Base-by-base conservation (phyloP, 148 eudicot genomes). In the Rhododendron vialii region DNA sequence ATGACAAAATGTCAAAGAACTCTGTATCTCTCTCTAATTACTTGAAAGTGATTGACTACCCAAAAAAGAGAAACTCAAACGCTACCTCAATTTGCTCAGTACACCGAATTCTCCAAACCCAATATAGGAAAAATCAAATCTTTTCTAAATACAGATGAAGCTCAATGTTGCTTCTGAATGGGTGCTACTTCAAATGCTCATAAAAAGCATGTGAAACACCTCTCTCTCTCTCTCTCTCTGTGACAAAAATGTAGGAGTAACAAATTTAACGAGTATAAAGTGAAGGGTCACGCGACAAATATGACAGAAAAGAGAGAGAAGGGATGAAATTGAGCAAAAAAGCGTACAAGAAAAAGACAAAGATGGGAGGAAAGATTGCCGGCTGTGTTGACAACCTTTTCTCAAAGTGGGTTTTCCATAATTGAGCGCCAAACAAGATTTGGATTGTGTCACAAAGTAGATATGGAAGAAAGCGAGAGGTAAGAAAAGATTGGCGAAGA, bases 401-500 rank as follows among this genome's bases (percentile, higher is more conserved):
- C 28, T 35, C 43, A 24, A 24, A 35, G 69, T 84, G 67, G 82
- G 85, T 69, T 47, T n/a, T 71, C 33, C 9, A 47, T 84, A 35
- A 84, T 76, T 67, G 81, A 76, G 53, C 22, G 86, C 82, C 86
- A 76, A 84, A 33, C 38, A 36, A 18, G 63, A 18, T 71, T 67
- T 24, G 30, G 28, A 53, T 47, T 33, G 35, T 0, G 26, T 84
- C 86, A 81, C 8, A 41, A 80, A 61, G 43, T 9, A 65, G 28
- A 22, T 24, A 53, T 35, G 80, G 78, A 85, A 33, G 85, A 88
- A 55, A 88, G 82, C 84, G 81, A 87, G 80, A 84, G 83, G 14
- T 28, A 63, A 80, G 53, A 78, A 83, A 65, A 83, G 15, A 55
- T 75, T 43, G 11, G 48, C 20, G 26, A 20, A 61, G 81, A 86